phyloP scores from a whole-genome alignment of 306 rosid species.

The Amphicarpaea edgeworthii region DNA sequence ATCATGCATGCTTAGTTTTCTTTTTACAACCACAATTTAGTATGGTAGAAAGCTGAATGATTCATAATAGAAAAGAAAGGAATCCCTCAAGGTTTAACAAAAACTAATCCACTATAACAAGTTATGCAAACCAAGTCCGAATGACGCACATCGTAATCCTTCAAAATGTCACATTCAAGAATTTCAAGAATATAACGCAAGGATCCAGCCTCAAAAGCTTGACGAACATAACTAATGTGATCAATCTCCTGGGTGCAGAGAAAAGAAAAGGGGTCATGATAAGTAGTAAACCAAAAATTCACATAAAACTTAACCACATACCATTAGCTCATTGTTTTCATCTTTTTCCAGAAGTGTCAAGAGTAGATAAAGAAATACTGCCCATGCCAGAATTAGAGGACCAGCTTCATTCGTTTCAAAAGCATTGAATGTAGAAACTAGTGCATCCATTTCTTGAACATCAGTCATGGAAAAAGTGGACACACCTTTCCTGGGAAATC shows the following conservation, averaged over 20 bases:
- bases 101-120: conserved; percentile 28
- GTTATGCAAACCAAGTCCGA: conserved; percentile 42
- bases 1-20: conserved; percentile 15
- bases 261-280: conserved; percentile 36
- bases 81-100: conserved; percentile 39
- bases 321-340: conserved; percentile 69
- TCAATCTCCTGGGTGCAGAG: conserved; percentile 77
- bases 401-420: conserved; percentile 84
- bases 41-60: conserved; percentile 17
- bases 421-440: conserved; percentile 70
- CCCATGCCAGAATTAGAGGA: conserved; percentile 91
- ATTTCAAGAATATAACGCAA: conserved; percentile 72
- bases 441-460: conserved; percentile 85
- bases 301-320: conserved; percentile 50
- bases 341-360: conserved; percentile 87
- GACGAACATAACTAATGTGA: conserved; percentile 91
- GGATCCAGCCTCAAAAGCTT: conserved; percentile 83
- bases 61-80: conserved; percentile 32
- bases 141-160: conserved; percentile 81
- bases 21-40: conserved; percentile 17
- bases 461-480: conserved; percentile 64
- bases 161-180: conserved; percentile 79
- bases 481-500: conserved; percentile 65
- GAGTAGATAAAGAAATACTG: conserved; percentile 82
- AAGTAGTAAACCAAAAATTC: conserved; percentile 36